Base-by-base conservation (phyloP, 176 grass and related monocot species). In the Panicum miliaceum region DNA sequence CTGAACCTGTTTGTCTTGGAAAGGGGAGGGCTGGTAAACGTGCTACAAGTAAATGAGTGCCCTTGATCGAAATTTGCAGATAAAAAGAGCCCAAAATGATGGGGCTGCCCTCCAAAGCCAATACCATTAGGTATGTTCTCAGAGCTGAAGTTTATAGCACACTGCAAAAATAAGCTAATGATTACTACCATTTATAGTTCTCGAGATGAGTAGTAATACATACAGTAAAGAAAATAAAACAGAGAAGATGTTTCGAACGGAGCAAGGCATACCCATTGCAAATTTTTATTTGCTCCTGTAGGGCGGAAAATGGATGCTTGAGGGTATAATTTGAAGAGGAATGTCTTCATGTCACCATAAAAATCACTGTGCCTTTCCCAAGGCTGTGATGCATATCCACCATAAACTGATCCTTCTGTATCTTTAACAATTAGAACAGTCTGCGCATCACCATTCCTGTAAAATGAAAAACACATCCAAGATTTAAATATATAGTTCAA, bases 261-360 rank as follows among this genome's bases (percentile, higher is more conserved):
- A 82, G 47, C 53, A 77, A 76, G 72, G 47, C 90, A 52, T 93
- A 98, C 95, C 96, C 96, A 98, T 90, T 98, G 96, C 67, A 98
- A 73, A 84, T 92, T 95, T 68, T 58, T 88, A 84, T 98, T 98
- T 74, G 77, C 96, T 74, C 96, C 93, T 45, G 93, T 95, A 85
- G 96, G 96, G 36, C 89, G 87, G 56, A 90, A 98, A 85, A 94
- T 92, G 66, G 91, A 95, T 8, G 93, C 82, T 87, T 89, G 58
- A 59, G 93, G 96, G 73, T 89, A 87, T 64, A 95, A 83, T 81
- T 98, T 92, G 89, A 94, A 98, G 50, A 98, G 87, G 86, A 94
- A 98, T 46, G 89, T 94, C 88, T 94, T 98, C 96, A 98, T 92
- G 80, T 94, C 93, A 73, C 93, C 96, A 76, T 96, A 98, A 74